These are phyloP conservation scores for Musa troglodytarum DNA, from an alignment of 176 grass and related monocot genomes.

Conservation along the genomic window DNA sequence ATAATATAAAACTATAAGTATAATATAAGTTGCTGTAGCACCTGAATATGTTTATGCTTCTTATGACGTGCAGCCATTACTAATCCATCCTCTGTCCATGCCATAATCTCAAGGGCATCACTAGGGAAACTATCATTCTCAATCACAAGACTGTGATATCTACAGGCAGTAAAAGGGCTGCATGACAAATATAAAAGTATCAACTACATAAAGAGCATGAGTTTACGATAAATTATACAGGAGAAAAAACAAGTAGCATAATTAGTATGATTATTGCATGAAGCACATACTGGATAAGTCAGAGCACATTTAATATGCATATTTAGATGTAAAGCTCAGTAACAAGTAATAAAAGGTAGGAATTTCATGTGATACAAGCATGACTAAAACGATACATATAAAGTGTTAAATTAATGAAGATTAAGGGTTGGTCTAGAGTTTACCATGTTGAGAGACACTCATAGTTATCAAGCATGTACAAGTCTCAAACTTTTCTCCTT, in stretches of 20 bases:
- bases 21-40: neutral
- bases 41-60: slow-evolving; percentile 75
- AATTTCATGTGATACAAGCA: too few species aligned
- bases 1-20: too few species aligned
- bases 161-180: slow-evolving; percentile 79
- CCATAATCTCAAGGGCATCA: slow-evolving; percentile 61
- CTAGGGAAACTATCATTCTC: slow-evolving; percentile 78
- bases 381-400: too few species aligned
- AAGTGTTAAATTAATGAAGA: too few species aligned
- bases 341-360: too few species aligned
- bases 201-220: neutral
- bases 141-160: slow-evolving; percentile 94
- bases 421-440: too few species aligned
- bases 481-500: too few species aligned
- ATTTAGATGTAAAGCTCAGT: too few species aligned
- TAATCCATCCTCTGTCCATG: slow-evolving; percentile 83
- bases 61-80: slow-evolving; percentile 54
- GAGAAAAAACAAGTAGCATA: neutral
- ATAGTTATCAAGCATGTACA: too few species aligned
- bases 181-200: slow-evolving; percentile 7
- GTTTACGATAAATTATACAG: slow-evolving; percentile 14
- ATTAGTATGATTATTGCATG: neutral
- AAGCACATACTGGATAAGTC: too few species aligned
- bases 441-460: too few species aligned
- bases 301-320: too few species aligned